Evolutionary conservation across 2,329 filamentous ascomycete genomes (phyloP), one percentile per base, ranked within the genome.

Genomic region (Aspergillus sp.): DNA sequence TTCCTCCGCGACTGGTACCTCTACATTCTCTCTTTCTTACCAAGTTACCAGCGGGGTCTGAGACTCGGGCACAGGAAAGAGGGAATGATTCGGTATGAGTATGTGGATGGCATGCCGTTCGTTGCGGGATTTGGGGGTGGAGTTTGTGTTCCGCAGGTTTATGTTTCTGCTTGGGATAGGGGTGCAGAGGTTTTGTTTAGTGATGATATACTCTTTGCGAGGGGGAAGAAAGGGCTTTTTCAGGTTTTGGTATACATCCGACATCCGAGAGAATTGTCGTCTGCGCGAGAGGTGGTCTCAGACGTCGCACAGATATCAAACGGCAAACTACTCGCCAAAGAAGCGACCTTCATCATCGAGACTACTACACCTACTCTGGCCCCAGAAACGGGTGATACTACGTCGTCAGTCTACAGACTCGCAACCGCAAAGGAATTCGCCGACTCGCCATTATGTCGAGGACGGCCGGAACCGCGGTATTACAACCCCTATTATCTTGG

Each of bases 81-180:
- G 3, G 64, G 63, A 0, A 53, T 66, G 52, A 58, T 62, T n/a
- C 56, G 52, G 23, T 70, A 70, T 43, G 42, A 55, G 10, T 49
- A 64, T 27, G 47, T 46, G 5, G 22, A 44, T 2, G 65, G 66
- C 2, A 53, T 68, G 51, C 62, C 65, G 9, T 70, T 70, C 41
- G 42, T 68, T 13, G 59, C 56, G 0, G 53, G 60, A 1, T 45
- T 56, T 10, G 57, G 54, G 9, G 67, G 67, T 6, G 66, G 67
- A 1, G 39, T 62, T 4, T 61, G 55, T 20, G 53, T 69, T 9
- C 64, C 64, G 2, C 67, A 70, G 44, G 61, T 67, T 0, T 70
- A 67, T 49, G 62, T 61, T 41, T 55, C 53, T 3, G n/a, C 54
- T 7, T 35, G 44, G 7, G 27, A 37, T 4, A 30, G 32, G 5